These are phyloP conservation scores for Theobroma grandiflorum DNA, from an alignment of 441 rosid species.

Conservation along the genomic window DNA sequence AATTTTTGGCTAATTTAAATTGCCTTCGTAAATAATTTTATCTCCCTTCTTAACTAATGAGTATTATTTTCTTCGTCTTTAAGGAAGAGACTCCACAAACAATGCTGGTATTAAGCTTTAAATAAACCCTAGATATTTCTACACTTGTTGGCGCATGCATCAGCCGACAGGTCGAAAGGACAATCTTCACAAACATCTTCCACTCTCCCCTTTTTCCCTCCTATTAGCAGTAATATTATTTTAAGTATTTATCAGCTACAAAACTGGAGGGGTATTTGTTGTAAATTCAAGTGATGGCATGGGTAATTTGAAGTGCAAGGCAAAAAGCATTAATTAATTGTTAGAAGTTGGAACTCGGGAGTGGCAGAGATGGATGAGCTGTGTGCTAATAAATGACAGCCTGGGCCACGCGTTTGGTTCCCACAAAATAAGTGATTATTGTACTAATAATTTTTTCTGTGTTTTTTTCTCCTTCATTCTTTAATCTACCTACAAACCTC, in stretches of 20 bases:
- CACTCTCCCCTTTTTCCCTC: not conserved
- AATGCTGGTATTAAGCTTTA: too few relatives aligned
- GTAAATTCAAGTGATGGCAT: not conserved
- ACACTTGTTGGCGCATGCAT: not conserved
- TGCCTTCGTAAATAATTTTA: too few relatives aligned
- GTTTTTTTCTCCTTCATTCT: too few relatives aligned
- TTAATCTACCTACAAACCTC: too few relatives aligned
- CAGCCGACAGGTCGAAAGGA: not conserved
- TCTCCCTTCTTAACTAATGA: too few relatives aligned
- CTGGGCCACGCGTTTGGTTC: not conserved
- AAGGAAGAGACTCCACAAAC: too few relatives aligned
- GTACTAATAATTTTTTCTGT: not conserved
- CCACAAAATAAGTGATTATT: not conserved
- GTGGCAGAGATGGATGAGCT: constrained; percentile 7
- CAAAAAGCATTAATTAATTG: constrained; percentile 1
- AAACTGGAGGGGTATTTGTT: not conserved
- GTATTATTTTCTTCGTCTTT: too few relatives aligned
- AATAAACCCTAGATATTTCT: too few relatives aligned
- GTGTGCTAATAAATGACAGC: constrained; percentile 15
- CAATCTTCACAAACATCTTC: not conserved
- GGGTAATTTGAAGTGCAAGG: not conserved
- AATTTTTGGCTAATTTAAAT: too few relatives aligned
- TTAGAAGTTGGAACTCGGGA: constrained; percentile 10
- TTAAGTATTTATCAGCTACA: not conserved
- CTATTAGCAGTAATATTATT: not conserved